Evolutionary conservation across 2,329 filamentous ascomycete genomes (phyloP), one percentile per base, ranked within the genome.

Genomic region (Fusarium sublunatum): DNA sequence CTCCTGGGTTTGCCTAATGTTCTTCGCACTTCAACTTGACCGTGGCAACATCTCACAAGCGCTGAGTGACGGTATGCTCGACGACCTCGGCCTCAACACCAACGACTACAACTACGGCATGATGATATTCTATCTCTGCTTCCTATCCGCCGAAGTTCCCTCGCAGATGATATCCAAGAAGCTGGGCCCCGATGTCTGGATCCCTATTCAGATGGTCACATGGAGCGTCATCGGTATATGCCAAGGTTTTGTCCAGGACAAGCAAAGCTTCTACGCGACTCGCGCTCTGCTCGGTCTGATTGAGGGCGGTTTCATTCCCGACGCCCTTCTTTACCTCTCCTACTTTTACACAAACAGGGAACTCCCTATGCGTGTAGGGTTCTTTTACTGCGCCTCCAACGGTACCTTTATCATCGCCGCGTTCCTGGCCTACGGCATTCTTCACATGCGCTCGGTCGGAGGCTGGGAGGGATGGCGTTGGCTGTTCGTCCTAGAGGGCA

Each of bases 291-390:
- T 53, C 1, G 50, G 56, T 2, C 26, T 61, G 1, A 39, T 61
- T 3, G 59, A 58, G 26, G 57, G 59, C 3, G 55, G 63, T 1
- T 61, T 64, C 15, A 65, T 65, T 3, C 63, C 57, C 1, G 63
- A 64, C 46, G 50, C 48, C 2, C 83, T 88, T 41, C 75, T 88
- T 0, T 90, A 90, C 68, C 78, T 91, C 1, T 86, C 83, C 8
- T 91, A 91, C 72, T 91, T 88, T 75, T 91, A 91, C 73, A 91
- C 46, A 1, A 42, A 39, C 9, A 49, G 47, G 15, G 53, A 64
- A 72, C 79, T 91, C 2, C 87, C 88, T 0, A 82, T 84, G 40
- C 81, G 89, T 0, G 76, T 91, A 15, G 84, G 83, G 48, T 90
- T 82, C 76, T 91, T 91, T 73, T 92, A 89, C 88, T 83, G 83